A percentile compares a stretch with the other conserved stretches of the same genome.
Conservation (phyloP, 768 basidiomycete genomes). For the Psilocybe sp. region DNA sequence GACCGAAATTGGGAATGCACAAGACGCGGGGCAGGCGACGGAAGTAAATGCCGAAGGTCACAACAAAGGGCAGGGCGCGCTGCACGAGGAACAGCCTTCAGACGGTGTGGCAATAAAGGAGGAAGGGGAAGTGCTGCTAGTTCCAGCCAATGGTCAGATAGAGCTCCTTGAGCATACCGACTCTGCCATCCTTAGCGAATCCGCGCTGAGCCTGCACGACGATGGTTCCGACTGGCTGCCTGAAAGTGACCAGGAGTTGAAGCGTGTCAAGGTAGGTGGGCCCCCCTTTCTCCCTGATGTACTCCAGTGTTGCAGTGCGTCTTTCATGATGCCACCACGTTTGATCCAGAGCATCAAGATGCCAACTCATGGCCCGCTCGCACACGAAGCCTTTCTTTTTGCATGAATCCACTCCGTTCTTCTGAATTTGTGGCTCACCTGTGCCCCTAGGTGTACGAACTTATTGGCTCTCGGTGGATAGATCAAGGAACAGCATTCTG, state of each 20-base stretch:
- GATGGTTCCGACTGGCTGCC: conserved; percentile 60
- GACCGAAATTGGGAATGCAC: conserved; percentile 9
- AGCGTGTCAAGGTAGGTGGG: conserved; percentile 76
- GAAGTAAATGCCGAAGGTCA: conserved; percentile 11
- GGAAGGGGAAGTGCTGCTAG: conserved; percentile 30
- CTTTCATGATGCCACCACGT: not conserved
- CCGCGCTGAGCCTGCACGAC: conserved; percentile 40
- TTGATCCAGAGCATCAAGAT: not conserved
- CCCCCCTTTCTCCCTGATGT: conserved; percentile 1
- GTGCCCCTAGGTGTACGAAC: conserved; percentile 80
- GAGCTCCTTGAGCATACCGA: conserved; percentile 45
- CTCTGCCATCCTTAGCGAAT: conserved; percentile 31
- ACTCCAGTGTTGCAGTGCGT: not conserved
- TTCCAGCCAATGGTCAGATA: conserved; percentile 37
- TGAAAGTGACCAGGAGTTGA: conserved; percentile 70
- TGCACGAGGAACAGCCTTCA: conserved; percentile 16
- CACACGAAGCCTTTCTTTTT: not conserved
- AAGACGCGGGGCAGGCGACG: conserved; percentile 9
- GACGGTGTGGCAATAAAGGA: conserved; percentile 31
- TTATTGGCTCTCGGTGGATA: conserved; percentile 87
- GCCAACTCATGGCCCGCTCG: not conserved
- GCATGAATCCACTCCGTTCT: not conserved
- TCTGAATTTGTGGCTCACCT: conserved; percentile 13
- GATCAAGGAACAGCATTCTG: conserved; percentile 98
- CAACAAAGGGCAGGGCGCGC: conserved; percentile 14